These are phyloP conservation scores for Chytriomyces sp. DNA, from an alignment of 192 early-diverging fungal species.

Conservation along the genomic window DNA sequence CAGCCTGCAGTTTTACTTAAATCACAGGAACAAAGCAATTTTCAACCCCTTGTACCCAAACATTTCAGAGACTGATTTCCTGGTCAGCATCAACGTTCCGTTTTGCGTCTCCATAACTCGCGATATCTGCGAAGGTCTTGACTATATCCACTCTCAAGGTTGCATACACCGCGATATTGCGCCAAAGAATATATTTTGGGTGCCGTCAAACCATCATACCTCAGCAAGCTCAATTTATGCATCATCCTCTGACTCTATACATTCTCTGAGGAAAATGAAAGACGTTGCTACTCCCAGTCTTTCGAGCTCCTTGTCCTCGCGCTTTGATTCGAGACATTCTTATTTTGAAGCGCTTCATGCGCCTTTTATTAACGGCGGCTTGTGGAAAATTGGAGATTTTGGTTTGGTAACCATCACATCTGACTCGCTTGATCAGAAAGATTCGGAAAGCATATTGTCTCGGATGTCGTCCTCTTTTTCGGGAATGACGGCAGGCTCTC, in stretches of 20 bases:
- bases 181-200: slow-evolving; percentile 56
- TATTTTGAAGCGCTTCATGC: slow-evolving; percentile 13
- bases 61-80: slow-evolving; percentile 23
- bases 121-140: slow-evolving; percentile 79
- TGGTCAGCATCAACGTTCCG: slow-evolving; percentile 62
- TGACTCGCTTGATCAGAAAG: slow-evolving; percentile 31
- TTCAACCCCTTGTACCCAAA: background rate
- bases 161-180: slow-evolving; percentile 66
- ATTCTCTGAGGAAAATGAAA: background rate
- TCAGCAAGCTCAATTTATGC: background rate
- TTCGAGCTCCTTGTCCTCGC: background rate
- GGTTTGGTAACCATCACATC: slow-evolving; percentile 79
- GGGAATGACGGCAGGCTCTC: background rate
- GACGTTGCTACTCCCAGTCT: background rate
- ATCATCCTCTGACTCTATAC: background rate
- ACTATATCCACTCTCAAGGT: slow-evolving; percentile 71
- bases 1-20: slow-evolving; percentile 64
- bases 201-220: slow-evolving; percentile 8
- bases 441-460: background rate
- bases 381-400: slow-evolving; percentile 95
- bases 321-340: slow-evolving; percentile 22
- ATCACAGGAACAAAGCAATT: slow-evolving; percentile 40
- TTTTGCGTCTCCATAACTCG: slow-evolving; percentile 61
- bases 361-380: slow-evolving; percentile 42
- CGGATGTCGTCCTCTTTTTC: background rate